These are phyloP conservation scores for Colletotrichum orbiculare DNA, from an alignment of 2,329 filamentous ascomycete species.

Conservation along the genomic window DNA sequence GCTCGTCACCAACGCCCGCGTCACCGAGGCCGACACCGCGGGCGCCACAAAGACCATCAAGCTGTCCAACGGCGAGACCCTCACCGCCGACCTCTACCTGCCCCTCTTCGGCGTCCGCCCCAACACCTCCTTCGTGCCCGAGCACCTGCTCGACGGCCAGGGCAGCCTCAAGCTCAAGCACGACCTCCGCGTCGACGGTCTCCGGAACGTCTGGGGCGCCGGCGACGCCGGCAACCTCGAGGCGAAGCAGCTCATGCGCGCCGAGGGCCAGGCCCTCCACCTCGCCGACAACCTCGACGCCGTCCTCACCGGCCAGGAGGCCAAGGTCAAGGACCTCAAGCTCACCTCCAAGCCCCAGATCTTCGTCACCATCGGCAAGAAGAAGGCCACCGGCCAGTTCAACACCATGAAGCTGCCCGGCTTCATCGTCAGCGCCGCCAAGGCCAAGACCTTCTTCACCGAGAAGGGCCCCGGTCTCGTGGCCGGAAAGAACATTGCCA, in stretches of 20 bases:
- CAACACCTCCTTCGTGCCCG: conserved; percentile 43
- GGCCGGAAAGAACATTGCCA: conserved; percentile 34
- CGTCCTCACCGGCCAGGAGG: conserved; percentile 33
- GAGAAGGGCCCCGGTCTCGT: conserved; percentile 34
- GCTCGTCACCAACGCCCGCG: conserved; percentile 52
- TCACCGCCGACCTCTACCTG: conserved; percentile 44
- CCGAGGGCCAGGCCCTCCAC: conserved; percentile 48
- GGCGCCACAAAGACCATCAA: conserved; percentile 46
- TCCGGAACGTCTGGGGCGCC: conserved; percentile 42
- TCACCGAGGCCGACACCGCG: conserved; percentile 43
- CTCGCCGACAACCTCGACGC: conserved; percentile 49
- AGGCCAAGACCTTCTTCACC: conserved; percentile 36
- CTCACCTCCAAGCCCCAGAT: conserved; percentile 34
- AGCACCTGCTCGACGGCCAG: conserved; percentile 39
- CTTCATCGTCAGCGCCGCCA: conserved; percentile 36
- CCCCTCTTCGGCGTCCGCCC: conserved; percentile 43
- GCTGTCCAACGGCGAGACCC: conserved; percentile 44
- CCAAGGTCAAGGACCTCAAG: conserved; percentile 34
- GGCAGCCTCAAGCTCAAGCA: conserved; percentile 41
- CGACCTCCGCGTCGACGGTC: conserved; percentile 39
- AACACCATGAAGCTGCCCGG: conserved; percentile 36
- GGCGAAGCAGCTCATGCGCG: conserved; percentile 38
- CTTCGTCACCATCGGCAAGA: conserved; percentile 36
- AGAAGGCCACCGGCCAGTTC: conserved; percentile 34
- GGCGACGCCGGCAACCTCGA: conserved; percentile 43